A percentile compares a stretch with the other conserved stretches of the same genome.
These are phyloP conservation scores for Aphanomyces invadans DNA, from an alignment of 352 stramenopile genomes.

Conservation along the genomic window DNA sequence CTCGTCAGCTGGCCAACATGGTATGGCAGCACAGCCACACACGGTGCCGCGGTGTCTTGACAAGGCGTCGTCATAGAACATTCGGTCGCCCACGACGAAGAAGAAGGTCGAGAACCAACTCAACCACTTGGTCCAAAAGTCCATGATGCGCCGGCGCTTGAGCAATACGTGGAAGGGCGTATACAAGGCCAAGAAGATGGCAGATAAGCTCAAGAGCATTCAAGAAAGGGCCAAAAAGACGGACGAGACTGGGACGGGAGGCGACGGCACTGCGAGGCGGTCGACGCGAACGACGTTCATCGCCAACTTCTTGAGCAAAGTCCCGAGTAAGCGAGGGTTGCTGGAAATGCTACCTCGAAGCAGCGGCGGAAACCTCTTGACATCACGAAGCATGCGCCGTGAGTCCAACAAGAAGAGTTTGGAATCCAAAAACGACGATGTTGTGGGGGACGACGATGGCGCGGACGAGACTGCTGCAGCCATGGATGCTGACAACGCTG, in stretches of 20 bases:
- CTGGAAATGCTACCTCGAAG: not conserved
- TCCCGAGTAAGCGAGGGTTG: not conserved
- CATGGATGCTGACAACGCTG: not conserved
- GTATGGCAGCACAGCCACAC: not conserved
- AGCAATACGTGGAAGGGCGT: slow-evolving; percentile 64
- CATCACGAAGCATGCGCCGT: not conserved
- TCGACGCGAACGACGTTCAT: not conserved
- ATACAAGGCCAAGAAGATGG: slow-evolving; percentile 70
- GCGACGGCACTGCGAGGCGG: not conserved
- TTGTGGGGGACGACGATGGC: not conserved
- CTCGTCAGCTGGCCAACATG: slow-evolving; percentile 75
- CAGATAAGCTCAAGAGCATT: slow-evolving; percentile 78
- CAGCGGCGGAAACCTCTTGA: not conserved
- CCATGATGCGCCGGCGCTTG: slow-evolving; percentile 61
- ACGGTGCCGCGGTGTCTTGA: not conserved
- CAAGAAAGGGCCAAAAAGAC: slow-evolving; percentile 39
- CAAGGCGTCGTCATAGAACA: slow-evolving; percentile 32
- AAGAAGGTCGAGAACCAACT: slow-evolving; percentile 71
- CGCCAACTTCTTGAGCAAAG: not conserved
- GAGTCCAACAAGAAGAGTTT: not conserved
- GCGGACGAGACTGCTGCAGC: not conserved
- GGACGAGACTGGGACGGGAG: not conserved
- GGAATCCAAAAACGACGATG: not conserved
- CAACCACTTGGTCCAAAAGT: slow-evolving; percentile 70
- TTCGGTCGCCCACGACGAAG: slow-evolving; percentile 59